phyloP scores from a whole-genome alignment of 495 filamentous ascomycete genomes.

The Hypoxylon fragiforme region DNA sequence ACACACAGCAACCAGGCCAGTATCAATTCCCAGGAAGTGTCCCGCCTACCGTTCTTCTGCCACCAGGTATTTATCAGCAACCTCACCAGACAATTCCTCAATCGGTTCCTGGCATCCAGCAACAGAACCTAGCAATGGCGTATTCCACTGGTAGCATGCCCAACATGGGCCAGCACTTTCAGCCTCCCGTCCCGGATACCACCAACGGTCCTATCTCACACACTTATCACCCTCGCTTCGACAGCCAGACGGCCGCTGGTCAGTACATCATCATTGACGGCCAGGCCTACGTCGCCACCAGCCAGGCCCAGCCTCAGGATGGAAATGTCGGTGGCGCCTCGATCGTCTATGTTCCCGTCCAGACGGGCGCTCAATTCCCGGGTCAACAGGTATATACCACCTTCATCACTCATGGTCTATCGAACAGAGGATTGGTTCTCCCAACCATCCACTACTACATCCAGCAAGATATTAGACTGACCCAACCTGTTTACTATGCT shows the following conservation, averaged over 20 bases:
- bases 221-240: constrained; percentile 50
- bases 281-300: constrained; percentile 7
- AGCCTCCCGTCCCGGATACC: constrained; percentile 53
- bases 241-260: constrained; percentile 26
- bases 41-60: constrained; percentile 11
- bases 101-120: constrained; percentile 2
- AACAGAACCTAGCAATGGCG: constrained; percentile 8
- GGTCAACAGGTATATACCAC: constrained; percentile 25
- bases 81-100: constrained; percentile 3
- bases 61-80: constrained; percentile 15
- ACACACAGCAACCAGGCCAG: constrained; percentile 5
- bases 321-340: constrained; percentile 10
- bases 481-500: constrained; percentile 10
- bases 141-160: constrained; percentile 27
- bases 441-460: constrained; percentile 6
- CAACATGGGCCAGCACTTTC: constrained; percentile 44
- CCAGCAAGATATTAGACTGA: neutral
- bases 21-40: constrained; percentile 12
- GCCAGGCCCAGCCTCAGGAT: neutral
- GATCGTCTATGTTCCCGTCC: constrained; percentile 26
- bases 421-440: neutral
- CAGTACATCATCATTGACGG: constrained; percentile 14
- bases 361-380: too few species aligned
- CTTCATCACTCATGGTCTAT: constrained; percentile 9
- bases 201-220: constrained; percentile 48